Base-by-base conservation (phyloP, 106 monocot genomes). In the Acorus calamus region DNA sequence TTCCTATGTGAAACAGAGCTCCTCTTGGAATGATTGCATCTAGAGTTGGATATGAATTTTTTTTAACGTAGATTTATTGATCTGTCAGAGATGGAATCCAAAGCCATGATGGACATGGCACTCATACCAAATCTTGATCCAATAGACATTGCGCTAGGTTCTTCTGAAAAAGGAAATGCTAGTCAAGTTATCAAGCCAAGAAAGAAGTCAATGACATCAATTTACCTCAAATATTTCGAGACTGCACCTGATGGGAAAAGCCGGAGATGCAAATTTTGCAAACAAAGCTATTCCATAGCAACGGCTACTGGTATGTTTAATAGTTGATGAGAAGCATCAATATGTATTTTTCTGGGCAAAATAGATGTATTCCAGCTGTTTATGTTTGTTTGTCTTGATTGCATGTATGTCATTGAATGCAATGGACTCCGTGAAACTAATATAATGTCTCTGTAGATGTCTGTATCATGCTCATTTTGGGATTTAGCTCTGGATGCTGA, bases 181-280 rank as follows among this genome's bases (percentile, higher is more conserved):
- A 42, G 8, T 49, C 60, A 79, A 50, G n/a, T 60, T 14, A 10
- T 12, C 49, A 87, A 84, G 62, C 72, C 71, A 57, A 84, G 72
- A 47, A 89, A 89, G 67, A 93, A 93, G 65, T 72, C 89, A 8
- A 86, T 93, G 93, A 88, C 88, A 41, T 93, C 93, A 10, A 57
- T 83, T 6, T 93, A 83, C 62, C 93, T 93, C 13, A 86, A 89
- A 57, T 93, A 77, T 74, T 93, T 93, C 61, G 89, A 93, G 73
- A 84, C 83, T 4, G 78, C 86, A 52, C 61, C 86, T 52, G 86
- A 93, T 77, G 89, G 89, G 54, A 93, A 93, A 72, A 86, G 77
- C 41, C 80, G 89, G 57, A 69, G 70, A 50, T 93, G 93, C 77
- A 93, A 79, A 77, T 79, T 93, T 73, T 93, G 93, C 89, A 93